Base-by-base conservation (phyloP, 2,329 filamentous ascomycete genomes). In the Aureobasidium lini region DNA sequence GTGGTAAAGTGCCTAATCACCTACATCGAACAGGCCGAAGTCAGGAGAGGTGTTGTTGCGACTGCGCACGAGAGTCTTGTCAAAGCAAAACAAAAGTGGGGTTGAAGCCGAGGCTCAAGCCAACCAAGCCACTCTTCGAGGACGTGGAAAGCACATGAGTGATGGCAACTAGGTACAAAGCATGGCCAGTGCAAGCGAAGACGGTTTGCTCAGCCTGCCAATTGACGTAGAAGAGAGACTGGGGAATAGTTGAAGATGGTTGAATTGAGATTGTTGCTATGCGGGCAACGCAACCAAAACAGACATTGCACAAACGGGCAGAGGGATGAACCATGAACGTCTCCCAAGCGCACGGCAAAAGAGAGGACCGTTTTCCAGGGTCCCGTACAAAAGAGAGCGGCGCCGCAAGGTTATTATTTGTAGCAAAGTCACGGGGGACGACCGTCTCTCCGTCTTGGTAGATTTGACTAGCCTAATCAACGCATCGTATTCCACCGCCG, bases 391-490 rank as follows among this genome's bases (percentile, higher is more conserved):
- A n/a, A 29, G 13, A 50, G 31, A 23, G 47, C 47, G 47, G 16
- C 47, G 47, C 8, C 13, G 48, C 48, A 39, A 36, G 34, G 34
- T 23, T 31, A 31, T 40, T 9, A 36, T 36, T 52, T 52, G 48
- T 36, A 37, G 32, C 31, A 37, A 13, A 52, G 48, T 52, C 48
- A 52, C 36, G 48, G 48, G 46, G 48, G 48, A 52, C 48, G 36
- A 40, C 48, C 50, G 32, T 54, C 28, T 53, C 18, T 4, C 13
- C 42, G 49, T 56, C 29, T 44, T 56, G 39, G 50, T 56, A 56
- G 40, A 56, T 56, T 56, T 56, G 39, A 56, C 40, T 56, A 56
- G 52, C 29, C 50, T 5, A 28, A 54, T 54, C 50, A 54, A 54
- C 50, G 39, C 50, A 54, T 56, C 52, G 52, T 56, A 56, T 56